Evolutionary conservation across 306 rosid genomes (phyloP), one percentile per base, ranked within the genome.

Genomic region (Corylus heterophylla): DNA sequence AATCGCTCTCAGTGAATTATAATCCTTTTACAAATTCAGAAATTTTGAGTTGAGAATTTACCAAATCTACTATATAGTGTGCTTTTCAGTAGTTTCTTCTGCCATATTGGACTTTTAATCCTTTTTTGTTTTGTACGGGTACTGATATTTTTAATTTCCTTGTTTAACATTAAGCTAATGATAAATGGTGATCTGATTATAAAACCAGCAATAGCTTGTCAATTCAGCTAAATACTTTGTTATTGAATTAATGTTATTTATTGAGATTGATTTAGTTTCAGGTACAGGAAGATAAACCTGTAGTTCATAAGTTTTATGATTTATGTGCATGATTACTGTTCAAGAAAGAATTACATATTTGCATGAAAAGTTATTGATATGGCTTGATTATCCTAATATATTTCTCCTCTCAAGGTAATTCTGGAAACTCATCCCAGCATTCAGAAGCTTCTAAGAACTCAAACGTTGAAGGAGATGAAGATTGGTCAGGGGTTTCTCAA

Each of bases 401-500:
- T 74, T 82, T 50, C 18, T 83, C 39, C 76, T 77, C 71, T 78
- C 14, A 69, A 88, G 93, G 88, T 42, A 79, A 86, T 85, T 78
- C 77, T 54, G 90, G 56, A 71, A 70, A 29, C 68, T 66, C 85
- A 54, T 75, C 89, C 66, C 84, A 83, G 77, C 82, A 51, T 73
- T 79, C 81, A 74, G 84, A 90, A 54, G 70, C 84, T 74, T 88
- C 85, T 61, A 83, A 77, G 73, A 76, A 77, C 79, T 59, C 66
- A 50, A 88, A 82, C 77, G 79, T 64, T 69, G 85, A 82, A 56
- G 78, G 58, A 74, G 97, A 94, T 55, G 87, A 86, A 78, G 97
- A 87, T 58, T 94, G 98, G 98, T 81, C 86, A 58, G 80, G 72
- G 69, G 81, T 92, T 81, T 88, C 92, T 75, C 84, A 81, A 58